Conservation (phyloP, 2,329 filamentous ascomycete genomes). For the Verticillium longisporum region DNA sequence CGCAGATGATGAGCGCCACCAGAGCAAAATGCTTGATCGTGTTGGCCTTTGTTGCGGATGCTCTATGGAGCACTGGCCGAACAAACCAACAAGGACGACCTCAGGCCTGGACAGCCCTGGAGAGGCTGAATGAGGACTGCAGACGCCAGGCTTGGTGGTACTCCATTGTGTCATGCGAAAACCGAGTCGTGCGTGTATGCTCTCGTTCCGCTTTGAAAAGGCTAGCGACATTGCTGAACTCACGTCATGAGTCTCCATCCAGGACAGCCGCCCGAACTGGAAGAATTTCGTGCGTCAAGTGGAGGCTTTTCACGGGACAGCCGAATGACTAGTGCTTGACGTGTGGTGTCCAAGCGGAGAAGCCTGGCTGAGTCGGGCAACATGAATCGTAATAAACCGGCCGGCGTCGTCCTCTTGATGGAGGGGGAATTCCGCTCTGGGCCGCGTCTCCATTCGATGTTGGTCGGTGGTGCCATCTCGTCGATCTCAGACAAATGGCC, state of each 20-base stretch:
- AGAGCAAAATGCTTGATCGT: background rate
- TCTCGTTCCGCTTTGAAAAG: background rate
- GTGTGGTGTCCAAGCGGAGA: background rate
- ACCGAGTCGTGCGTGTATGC: background rate
- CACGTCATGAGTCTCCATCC: background rate
- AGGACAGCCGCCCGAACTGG: background rate
- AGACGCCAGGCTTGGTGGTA: too few relatives aligned
- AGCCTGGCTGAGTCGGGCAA: background rate
- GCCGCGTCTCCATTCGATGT: background rate
- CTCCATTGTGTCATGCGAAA: background rate
- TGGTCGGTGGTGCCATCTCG: background rate
- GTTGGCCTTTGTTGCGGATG: background rate
- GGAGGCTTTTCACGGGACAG: background rate
- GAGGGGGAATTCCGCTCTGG: background rate
- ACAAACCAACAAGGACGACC: too few relatives aligned
- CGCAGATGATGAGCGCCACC: background rate
- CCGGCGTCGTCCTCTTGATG: background rate
- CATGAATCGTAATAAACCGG: background rate
- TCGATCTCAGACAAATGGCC: background rate
- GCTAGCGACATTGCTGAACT: background rate
- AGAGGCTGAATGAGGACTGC: too few relatives aligned
- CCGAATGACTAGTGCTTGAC: background rate
- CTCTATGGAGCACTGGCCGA: too few relatives aligned
- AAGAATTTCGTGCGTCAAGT: background rate
- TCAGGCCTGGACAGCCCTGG: too few relatives aligned